Conservation (phyloP, 192 early-diverging fungal species). For the Thoreauomyces humboldtii region DNA sequence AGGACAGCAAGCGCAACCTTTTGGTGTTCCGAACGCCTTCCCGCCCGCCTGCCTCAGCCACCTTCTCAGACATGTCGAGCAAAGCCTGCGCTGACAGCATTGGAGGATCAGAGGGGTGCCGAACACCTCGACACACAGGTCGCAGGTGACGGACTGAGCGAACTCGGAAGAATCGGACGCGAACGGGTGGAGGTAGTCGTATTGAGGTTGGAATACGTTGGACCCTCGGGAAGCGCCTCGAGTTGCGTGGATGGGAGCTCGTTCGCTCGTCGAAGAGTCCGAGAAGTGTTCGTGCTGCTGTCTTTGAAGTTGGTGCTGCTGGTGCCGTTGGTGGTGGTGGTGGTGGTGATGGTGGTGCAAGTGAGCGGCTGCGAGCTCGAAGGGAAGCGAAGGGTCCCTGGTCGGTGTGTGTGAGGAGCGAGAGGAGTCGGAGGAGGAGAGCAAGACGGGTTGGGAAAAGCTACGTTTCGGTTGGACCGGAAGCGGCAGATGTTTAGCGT, state of each 20-base stretch:
- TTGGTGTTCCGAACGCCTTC: too few relatives aligned
- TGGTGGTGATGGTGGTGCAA: background rate
- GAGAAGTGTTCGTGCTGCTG: too few relatives aligned
- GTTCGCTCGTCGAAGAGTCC: too few relatives aligned
- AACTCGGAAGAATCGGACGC: constrained; percentile 23
- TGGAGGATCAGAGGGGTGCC: constrained; percentile 17
- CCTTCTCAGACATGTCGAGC: constrained; percentile 28
- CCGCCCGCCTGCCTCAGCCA: too few relatives aligned
- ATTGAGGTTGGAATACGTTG: background rate
- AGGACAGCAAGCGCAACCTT: constrained; percentile 6
- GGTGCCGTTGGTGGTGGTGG: background rate
- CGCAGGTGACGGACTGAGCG: constrained; percentile 9
- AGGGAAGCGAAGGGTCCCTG: background rate
- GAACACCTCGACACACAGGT: constrained; percentile 16
- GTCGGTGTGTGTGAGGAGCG: background rate
- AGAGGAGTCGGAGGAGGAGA: background rate
- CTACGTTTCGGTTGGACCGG: background rate
- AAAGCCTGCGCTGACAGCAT: constrained; percentile 18
- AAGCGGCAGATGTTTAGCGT: background rate
- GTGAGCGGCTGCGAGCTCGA: background rate
- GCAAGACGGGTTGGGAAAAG: constrained; percentile 3
- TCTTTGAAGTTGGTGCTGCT: too few relatives aligned
- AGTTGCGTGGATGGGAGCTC: constrained; percentile 13
- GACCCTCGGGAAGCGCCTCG: constrained; percentile 20
- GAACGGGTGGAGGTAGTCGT: constrained; percentile 30